A percentile compares a stretch with the other conserved stretches of the same genome.
These are phyloP conservation scores for Micractinium conductrix DNA, from an alignment of 139 green algal genomes.

Conservation along the genomic window DNA sequence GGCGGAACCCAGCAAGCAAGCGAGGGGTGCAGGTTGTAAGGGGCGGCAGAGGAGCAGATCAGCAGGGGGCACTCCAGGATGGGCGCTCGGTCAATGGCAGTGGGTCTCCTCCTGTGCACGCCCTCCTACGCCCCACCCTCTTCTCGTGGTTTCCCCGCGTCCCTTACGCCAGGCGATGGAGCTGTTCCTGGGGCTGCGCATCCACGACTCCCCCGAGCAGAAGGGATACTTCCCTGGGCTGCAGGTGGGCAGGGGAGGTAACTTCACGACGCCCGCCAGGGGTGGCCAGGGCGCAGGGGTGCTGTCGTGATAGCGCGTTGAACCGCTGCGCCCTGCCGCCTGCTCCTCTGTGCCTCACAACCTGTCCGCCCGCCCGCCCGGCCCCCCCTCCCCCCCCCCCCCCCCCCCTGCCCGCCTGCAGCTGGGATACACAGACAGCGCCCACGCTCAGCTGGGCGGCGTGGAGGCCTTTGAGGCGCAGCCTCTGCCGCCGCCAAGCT, in stretches of 20 bases:
- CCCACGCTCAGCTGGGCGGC: constrained; percentile 14
- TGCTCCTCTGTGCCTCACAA: neutral
- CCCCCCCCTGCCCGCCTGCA: neutral
- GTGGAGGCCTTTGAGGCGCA: constrained; percentile 10
- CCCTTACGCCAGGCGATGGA: constrained; percentile 58
- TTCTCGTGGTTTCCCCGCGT: neutral
- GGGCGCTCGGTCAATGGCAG: neutral
- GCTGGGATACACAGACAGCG: constrained; percentile 5
- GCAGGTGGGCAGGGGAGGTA: neutral
- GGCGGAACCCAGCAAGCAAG: too few species aligned
- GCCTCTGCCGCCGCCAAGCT: neutral
- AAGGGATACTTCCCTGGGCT: constrained; percentile 29
- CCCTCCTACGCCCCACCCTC: neutral
- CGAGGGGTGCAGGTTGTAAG: too few species aligned
- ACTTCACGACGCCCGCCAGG: neutral
- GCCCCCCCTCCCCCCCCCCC: neutral
- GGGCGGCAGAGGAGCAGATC: too few species aligned
- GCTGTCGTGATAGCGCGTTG: neutral
- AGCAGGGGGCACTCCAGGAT: too few species aligned
- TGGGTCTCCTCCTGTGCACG: neutral
- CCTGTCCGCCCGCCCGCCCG: neutral
- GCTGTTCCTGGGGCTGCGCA: constrained; percentile 83
- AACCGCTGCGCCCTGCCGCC: neutral
- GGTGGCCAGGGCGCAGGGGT: neutral
- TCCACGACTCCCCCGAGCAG: constrained; percentile 8